Conservation (phyloP, 2,329 filamentous ascomycete genomes). For the Pseudogymnoascus sp. region DNA sequence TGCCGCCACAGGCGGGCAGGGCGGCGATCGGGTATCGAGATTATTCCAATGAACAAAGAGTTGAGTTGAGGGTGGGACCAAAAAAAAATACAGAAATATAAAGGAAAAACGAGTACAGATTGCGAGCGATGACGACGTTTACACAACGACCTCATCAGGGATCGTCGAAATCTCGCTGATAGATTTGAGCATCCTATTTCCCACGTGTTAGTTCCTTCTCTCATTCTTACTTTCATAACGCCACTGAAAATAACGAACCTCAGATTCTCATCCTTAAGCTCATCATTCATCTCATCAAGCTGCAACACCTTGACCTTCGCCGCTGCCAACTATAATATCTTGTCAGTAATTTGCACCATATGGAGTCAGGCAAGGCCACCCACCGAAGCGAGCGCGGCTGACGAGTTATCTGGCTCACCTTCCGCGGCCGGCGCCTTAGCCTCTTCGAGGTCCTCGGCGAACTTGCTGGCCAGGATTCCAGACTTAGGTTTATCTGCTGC, state of each 20-base stretch:
- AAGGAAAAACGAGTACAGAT: constrained; percentile 11
- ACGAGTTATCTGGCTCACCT: constrained; percentile 52
- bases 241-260: constrained; percentile 25
- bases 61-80: constrained; percentile 16
- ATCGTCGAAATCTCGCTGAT: constrained; percentile 25
- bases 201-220: neutral
- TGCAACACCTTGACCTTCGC: constrained; percentile 26
- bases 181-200: constrained; percentile 30
- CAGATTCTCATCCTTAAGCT: constrained; percentile 47
- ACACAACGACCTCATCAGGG: neutral
- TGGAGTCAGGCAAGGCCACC: constrained; percentile 28
- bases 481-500: constrained; percentile 13
- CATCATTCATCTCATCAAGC: constrained; percentile 44
- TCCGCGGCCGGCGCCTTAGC: constrained; percentile 42
- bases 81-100: constrained; percentile 1
- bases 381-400: constrained; percentile 59
- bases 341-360: constrained; percentile 14
- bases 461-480: constrained; percentile 37
- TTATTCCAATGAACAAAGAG: neutral
- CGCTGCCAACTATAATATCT: constrained; percentile 26
- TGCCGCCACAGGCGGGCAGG: neutral
- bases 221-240: neutral
- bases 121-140: neutral
- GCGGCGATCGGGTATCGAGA: constrained; percentile 3
- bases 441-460: constrained; percentile 35